Conservation (phyloP, 371 early-diverging fungal species). For the Mortierella sp. region DNA sequence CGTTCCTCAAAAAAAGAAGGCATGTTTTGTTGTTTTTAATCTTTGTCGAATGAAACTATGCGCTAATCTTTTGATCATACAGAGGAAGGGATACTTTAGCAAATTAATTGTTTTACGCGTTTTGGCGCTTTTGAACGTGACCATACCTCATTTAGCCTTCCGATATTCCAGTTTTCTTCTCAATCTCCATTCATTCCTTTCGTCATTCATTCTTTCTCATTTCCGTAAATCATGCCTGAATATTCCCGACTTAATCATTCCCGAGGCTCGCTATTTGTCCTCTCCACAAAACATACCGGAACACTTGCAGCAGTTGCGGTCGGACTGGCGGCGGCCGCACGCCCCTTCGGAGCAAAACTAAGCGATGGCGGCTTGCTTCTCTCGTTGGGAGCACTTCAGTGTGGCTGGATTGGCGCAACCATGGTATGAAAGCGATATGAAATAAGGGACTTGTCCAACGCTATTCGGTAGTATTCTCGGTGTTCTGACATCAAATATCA, state of each 20-base stretch:
- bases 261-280: slow-evolving; percentile 40
- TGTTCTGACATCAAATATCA: neutral
- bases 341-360: slow-evolving; percentile 24
- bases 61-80: too few species aligned
- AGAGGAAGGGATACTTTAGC: too few species aligned
- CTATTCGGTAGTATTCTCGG: too few species aligned
- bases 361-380: slow-evolving; percentile 28
- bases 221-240: slow-evolving; percentile 14
- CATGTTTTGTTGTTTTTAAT: too few species aligned
- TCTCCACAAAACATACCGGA: slow-evolving; percentile 46
- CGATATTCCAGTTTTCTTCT: neutral
- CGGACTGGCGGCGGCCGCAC: slow-evolving; percentile 40
- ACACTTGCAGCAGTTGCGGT: slow-evolving; percentile 43
- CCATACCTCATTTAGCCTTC: too few species aligned
- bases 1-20: too few species aligned
- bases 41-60: too few species aligned
- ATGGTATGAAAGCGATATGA: slow-evolving; percentile 22
- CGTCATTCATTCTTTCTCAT: neutral
- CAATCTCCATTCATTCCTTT: neutral
- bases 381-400: slow-evolving; percentile 46
- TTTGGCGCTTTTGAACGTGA: too few species aligned
- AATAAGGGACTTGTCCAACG: neutral
- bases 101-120: too few species aligned
- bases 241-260: slow-evolving; percentile 37
- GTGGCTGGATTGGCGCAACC: slow-evolving; percentile 48